These are phyloP conservation scores for Boletus huronensis DNA, from an alignment of 768 basidiomycete species.

Conservation along the genomic window DNA sequence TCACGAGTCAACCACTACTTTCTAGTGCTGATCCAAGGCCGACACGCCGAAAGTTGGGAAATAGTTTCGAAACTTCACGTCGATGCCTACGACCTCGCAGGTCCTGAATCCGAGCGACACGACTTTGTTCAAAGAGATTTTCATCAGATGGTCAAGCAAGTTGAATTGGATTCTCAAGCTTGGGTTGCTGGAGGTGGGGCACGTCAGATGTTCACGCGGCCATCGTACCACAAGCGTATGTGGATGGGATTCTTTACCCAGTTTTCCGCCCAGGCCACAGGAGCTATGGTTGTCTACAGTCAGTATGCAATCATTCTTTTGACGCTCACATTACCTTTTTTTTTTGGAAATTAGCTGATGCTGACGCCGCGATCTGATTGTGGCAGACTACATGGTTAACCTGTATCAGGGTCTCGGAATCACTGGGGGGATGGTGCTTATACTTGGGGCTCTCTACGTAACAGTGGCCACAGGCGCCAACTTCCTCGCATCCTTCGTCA, in stretches of 20 bases:
- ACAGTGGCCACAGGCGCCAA: neutral
- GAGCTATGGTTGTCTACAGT: conserved; percentile 3
- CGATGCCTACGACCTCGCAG: neutral
- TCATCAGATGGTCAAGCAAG: conserved; percentile 1
- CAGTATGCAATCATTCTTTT: neutral
- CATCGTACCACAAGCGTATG: conserved; percentile 3
- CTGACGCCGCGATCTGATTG: neutral
- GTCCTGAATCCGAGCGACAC: neutral
- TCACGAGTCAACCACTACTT: neutral
- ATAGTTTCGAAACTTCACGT: neutral
- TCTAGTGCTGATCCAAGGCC: neutral
- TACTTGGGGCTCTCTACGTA: neutral
- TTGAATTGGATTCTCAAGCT: neutral
- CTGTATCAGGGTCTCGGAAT: neutral
- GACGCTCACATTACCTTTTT: neutral
- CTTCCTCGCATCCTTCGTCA: neutral
- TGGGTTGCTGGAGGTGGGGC: neutral
- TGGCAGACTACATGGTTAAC: neutral
- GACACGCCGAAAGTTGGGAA: neutral
- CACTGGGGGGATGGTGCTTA: neutral
- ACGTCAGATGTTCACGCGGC: neutral
- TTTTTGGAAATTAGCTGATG: neutral
- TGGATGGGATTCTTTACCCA: conserved; percentile 1
- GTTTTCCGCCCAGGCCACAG: neutral
- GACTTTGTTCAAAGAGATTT: neutral